These are phyloP conservation scores for Xylaria sp. DNA, from an alignment of 2,329 filamentous ascomycete species.

Conservation along the genomic window DNA sequence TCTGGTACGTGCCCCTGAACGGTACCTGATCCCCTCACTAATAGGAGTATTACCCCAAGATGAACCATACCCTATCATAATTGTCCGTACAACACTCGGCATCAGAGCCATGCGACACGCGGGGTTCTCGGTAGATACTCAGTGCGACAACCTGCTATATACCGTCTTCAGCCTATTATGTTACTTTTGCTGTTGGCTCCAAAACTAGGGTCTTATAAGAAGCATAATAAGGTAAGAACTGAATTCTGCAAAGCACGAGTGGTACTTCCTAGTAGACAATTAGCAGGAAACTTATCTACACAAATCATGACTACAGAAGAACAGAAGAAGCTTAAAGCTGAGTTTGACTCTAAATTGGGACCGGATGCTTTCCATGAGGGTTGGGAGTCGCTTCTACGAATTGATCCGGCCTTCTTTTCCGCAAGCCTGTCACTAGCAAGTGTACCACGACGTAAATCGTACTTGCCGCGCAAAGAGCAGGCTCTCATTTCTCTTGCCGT, in stretches of 20 bases:
- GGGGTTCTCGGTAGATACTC: conserved; percentile 26
- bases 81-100: neutral
- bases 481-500: conserved; percentile 57
- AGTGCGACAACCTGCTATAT: neutral
- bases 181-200: neutral
- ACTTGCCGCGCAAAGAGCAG: conserved; percentile 56
- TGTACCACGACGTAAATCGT: conserved; percentile 44
- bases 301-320: conserved; percentile 38
- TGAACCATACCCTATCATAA: neutral
- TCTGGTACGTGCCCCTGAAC: neutral
- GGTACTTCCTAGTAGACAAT: neutral
- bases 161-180: conserved; percentile 31
- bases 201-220: neutral
- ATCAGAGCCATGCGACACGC: neutral
- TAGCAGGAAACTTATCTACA: neutral
- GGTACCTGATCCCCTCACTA: conserved; percentile 12
- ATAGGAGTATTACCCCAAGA: conserved; percentile 15
- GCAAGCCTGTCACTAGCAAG: conserved; percentile 44
- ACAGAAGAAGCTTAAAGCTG: conserved; percentile 34
- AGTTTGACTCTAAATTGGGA: conserved; percentile 41
- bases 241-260: no score
- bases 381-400: conserved; percentile 44
- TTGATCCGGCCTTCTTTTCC: conserved; percentile 45
- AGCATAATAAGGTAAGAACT: neutral
- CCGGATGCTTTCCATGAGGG: conserved; percentile 42